These are phyloP conservation scores for Fraxinus floribunda DNA, from an alignment of 305 asterid genomes.

Conservation along the genomic window DNA sequence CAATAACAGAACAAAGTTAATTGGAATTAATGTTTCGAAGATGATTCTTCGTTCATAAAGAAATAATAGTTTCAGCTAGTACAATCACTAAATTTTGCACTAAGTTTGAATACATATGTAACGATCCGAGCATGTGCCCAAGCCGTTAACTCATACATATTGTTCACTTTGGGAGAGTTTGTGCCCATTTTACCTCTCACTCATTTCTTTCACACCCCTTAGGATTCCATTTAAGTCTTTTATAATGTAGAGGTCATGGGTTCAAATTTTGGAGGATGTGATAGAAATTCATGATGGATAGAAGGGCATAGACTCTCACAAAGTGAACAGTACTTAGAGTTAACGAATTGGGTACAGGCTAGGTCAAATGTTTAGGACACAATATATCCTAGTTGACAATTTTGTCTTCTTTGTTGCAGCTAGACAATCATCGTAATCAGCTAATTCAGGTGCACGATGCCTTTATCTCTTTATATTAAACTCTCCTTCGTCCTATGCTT, in stretches of 20 bases:
- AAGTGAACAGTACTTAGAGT: background rate
- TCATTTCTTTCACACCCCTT: no score
- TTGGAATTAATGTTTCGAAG: background rate
- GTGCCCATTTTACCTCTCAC: no score
- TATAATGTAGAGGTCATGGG: background rate
- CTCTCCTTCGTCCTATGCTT: background rate
- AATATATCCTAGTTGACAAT: background rate
- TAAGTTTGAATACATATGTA: background rate
- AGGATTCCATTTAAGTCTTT: background rate
- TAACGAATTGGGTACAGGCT: background rate
- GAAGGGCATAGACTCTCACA: background rate
- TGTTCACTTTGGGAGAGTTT: background rate
- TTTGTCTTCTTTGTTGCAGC: constrained; percentile 47
- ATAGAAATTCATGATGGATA: background rate
- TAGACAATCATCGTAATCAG: constrained; percentile 92
- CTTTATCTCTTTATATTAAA: background rate
- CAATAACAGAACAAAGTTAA: background rate
- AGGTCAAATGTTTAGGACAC: background rate
- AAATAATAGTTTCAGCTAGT: background rate
- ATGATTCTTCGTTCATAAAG: background rate
- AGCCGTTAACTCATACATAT: background rate
- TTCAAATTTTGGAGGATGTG: background rate
- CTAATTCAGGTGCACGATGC: constrained; percentile 67
- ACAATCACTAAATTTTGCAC: background rate
- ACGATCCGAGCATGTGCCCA: background rate